Conservation (phyloP, 805 yeast species). For the Pichia exigua region DNA sequence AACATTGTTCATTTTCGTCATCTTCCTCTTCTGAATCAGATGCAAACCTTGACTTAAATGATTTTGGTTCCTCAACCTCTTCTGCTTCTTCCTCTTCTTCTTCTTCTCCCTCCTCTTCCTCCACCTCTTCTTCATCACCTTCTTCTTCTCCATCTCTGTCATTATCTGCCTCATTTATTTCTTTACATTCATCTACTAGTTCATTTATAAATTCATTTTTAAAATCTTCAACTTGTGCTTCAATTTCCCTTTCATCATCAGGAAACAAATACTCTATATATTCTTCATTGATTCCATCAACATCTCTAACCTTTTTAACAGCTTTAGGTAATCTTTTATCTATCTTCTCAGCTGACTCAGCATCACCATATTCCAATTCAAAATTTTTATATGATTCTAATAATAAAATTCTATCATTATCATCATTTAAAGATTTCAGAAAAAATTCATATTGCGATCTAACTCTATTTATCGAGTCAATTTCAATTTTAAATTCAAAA, state of each 20-base stretch:
- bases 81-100: constrained; percentile 4
- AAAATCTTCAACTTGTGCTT: constrained; percentile 12
- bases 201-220: constrained; percentile 5
- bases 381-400: constrained; percentile 57
- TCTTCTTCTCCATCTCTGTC: constrained; percentile 4
- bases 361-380: constrained; percentile 55
- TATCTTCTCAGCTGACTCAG: constrained; percentile 30
- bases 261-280: constrained; percentile 59
- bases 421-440: constrained; percentile 33
- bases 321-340: constrained; percentile 45
- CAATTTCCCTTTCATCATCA: constrained; percentile 38
- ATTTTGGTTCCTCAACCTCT: constrained; percentile 3
- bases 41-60: neutral
- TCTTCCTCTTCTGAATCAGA: constrained; percentile 2
- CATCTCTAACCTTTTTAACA: constrained; percentile 36
- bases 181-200: constrained; percentile 2
- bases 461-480: constrained; percentile 32
- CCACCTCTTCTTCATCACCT: constrained; percentile 1
- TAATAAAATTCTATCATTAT: constrained; percentile 39
- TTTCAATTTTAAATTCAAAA: constrained; percentile 33
- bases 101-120: constrained; percentile 6
- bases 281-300: constrained; percentile 42
- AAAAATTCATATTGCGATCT: constrained; percentile 54
- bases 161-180: constrained; percentile 6
- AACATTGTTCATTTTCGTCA: neutral